Evolutionary conservation across 2,329 filamentous ascomycete species (phyloP).

Genomic region (Harringtonia lauricola): DNA sequence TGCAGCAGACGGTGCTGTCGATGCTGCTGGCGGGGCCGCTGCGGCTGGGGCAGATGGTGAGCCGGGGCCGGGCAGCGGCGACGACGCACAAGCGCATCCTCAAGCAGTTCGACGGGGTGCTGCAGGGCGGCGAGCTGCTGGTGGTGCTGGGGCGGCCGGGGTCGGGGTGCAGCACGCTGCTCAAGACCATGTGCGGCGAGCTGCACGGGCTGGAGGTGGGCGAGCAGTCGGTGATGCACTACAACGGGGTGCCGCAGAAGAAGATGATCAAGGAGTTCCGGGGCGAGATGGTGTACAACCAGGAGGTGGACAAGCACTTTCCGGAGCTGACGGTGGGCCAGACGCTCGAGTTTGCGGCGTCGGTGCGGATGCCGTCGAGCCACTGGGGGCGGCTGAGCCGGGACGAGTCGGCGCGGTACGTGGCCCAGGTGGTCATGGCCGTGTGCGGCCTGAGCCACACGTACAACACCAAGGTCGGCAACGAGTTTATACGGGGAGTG

Average conservation of each 20-base stretch:
- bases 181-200: conserved; percentile 49
- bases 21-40: conserved; percentile 35
- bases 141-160: conserved; percentile 46
- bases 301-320: conserved; percentile 60
- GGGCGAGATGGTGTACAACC: conserved; percentile 62
- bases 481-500: conserved; percentile 64
- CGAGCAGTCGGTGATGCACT: conserved; percentile 41
- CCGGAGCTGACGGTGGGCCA: conserved; percentile 56
- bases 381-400: conserved; percentile 41
- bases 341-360: conserved; percentile 55
- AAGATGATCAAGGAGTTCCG: conserved; percentile 49
- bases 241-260: conserved; percentile 46
- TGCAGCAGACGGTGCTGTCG: conserved; percentile 56
- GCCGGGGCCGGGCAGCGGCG: conserved; percentile 43
- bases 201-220: conserved; percentile 45
- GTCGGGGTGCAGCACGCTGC: conserved; percentile 45
- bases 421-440: conserved; percentile 64
- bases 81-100: conserved; percentile 56
- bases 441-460: conserved; percentile 67
- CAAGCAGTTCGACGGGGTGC: conserved; percentile 46
- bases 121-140: conserved; percentile 44
- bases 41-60: conserved; percentile 35
- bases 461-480: conserved; percentile 60
- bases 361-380: conserved; percentile 31
- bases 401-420: conserved; percentile 34